Conservation (phyloP, 1,284 basidiomycete genomes). For the Cryptococcus amylolentus region DNA sequence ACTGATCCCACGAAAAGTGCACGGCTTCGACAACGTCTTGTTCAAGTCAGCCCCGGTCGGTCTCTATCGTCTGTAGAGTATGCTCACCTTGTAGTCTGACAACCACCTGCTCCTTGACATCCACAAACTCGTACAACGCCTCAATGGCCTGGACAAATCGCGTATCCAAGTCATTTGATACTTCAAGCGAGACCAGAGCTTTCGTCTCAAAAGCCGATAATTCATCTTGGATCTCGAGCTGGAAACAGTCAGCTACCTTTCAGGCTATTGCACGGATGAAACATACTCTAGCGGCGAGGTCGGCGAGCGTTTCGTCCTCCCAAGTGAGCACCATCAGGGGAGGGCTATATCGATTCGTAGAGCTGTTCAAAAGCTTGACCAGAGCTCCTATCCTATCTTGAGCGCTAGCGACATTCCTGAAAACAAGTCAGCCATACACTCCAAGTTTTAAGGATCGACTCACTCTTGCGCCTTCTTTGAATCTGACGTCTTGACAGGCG, state of each 20-base stretch:
- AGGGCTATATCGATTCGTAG: slow-evolving; percentile 20
- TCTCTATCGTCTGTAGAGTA: background rate
- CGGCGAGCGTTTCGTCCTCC: slow-evolving; percentile 36
- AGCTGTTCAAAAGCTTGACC: slow-evolving; percentile 13
- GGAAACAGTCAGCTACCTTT: background rate
- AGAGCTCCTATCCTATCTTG: slow-evolving; percentile 27
- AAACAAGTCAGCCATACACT: background rate
- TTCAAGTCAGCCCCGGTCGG: background rate
- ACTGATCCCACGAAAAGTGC: slow-evolving; percentile 16
- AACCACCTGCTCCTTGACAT: slow-evolving; percentile 20
- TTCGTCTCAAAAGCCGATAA: slow-evolving; percentile 23
- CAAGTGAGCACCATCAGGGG: slow-evolving; percentile 37
- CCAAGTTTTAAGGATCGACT: slow-evolving; percentile 1
- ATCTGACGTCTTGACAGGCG: slow-evolving; percentile 19
- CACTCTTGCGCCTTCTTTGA: slow-evolving; percentile 11
- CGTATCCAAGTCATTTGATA: slow-evolving; percentile 30
- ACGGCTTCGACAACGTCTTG: slow-evolving; percentile 8
- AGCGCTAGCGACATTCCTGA: slow-evolving; percentile 33
- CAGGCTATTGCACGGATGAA: too few species aligned
- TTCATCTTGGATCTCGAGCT: slow-evolving; percentile 26
- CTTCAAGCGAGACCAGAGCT: slow-evolving; percentile 24
- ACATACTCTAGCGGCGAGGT: slow-evolving; percentile 26
- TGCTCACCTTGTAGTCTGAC: slow-evolving; percentile 22
- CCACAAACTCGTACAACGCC: slow-evolving; percentile 13
- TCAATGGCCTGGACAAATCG: slow-evolving; percentile 17